A percentile compares a stretch with the other conserved stretches of the same genome.
phyloP scores from a whole-genome alignment of 1,139 yeast species.

The Lodderomyces theae region DNA sequence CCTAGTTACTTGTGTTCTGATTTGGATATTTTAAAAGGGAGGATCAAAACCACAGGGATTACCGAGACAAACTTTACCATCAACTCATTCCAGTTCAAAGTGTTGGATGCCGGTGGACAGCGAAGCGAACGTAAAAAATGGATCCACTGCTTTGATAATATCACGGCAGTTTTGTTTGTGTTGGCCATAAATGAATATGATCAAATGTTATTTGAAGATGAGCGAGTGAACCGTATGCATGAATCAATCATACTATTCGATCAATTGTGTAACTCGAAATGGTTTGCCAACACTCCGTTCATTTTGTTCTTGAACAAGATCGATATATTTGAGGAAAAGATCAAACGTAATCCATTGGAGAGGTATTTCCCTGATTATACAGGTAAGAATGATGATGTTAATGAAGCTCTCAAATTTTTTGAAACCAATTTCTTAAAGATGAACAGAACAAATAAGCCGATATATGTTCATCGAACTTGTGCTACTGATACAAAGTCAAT shows the following conservation, averaged over 20 bases:
- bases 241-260: constrained; percentile 86
- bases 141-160: constrained; percentile 94
- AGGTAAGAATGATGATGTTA: constrained; percentile 61
- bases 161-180: constrained; percentile 87
- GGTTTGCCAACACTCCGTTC: constrained; percentile 86
- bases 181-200: constrained; percentile 91
- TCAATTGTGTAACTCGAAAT: constrained; percentile 77
- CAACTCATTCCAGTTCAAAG: constrained; percentile 63
- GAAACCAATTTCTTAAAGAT: constrained; percentile 61
- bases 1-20: constrained; percentile 70
- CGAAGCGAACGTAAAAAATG: constrained; percentile 90
- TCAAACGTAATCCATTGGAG: constrained; percentile 59
- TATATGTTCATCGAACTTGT: constrained; percentile 89
- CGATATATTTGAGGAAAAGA: constrained; percentile 74
- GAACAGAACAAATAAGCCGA: constrained; percentile 67
- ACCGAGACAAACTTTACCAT: constrained; percentile 81
- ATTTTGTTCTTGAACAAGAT: constrained; percentile 86
- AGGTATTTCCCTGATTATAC: constrained; percentile 71
- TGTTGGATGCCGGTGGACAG: constrained; percentile 97
- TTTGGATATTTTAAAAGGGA: constrained; percentile 80
- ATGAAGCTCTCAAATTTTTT: constrained; percentile 64
- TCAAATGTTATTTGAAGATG: constrained; percentile 88
- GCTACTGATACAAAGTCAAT: constrained; percentile 90
- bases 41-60: constrained; percentile 95
- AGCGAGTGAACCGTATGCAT: constrained; percentile 83